Conservation (phyloP, 129 eudicot genomes). For the Daucus carota region DH1_v3.0 NC_030388.2:28463001-28463500, state of each 20-base stretch:
- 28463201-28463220: no score
- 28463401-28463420: not conserved
- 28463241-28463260: not conserved
- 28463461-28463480: conserved; percentile 12
- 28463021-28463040: no score
- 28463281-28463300: not conserved
- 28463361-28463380: not conserved
- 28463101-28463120: not conserved
- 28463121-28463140: no score
- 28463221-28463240: not conserved
- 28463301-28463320: not conserved
- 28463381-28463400: not conserved
- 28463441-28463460: conserved; percentile 18
- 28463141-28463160: not conserved
- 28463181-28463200: not conserved
- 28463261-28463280: not conserved
- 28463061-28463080: not conserved
- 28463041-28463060: not conserved
- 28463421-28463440: not conserved
- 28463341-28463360: not conserved
- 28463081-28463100: not conserved
- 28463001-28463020: no score
- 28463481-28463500: conserved; percentile 14
- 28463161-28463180: not conserved
- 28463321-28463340: not conserved